A percentile compares a stretch with the other conserved stretches of the same genome.
Conservation (phyloP, 192 early-diverging fungal species). For the Podila horticola region DNA sequence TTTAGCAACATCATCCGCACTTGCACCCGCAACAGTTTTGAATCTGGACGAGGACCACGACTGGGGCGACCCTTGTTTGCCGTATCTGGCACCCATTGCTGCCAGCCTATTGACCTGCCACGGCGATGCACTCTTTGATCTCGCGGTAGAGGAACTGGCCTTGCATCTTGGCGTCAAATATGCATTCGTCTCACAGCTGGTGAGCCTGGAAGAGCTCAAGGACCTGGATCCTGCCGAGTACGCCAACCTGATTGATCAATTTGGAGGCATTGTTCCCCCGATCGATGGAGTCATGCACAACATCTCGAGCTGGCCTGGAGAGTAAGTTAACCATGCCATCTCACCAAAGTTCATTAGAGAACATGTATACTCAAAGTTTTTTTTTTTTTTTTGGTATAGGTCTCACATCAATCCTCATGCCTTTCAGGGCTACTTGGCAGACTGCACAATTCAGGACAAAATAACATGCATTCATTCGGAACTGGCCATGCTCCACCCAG, state of each 20-base stretch:
- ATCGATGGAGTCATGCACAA: slow-evolving; percentile 51
- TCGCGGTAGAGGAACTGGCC: slow-evolving; percentile 32
- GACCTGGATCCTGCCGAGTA: slow-evolving; percentile 49
- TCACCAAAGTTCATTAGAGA: too few relatives aligned
- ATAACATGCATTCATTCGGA: slow-evolving; percentile 23
- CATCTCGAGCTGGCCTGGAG: slow-evolving; percentile 48
- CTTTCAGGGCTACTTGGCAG: slow-evolving; percentile 46
- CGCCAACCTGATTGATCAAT: slow-evolving; percentile 40
- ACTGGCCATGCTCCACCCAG: slow-evolving; percentile 20
- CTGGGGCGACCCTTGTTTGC: slow-evolving; percentile 34
- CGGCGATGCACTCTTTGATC: slow-evolving; percentile 42
- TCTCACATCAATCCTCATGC: slow-evolving; percentile 46
- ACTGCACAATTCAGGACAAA: slow-evolving; percentile 49
- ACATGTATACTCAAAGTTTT: neutral
- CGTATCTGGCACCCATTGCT: slow-evolving; percentile 40
- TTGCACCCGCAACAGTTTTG: neutral
- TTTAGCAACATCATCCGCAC: neutral
- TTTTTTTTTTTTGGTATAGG: slow-evolving; percentile 1
- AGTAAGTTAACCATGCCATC: slow-evolving; percentile 8
- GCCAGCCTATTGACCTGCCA: slow-evolving; percentile 35
- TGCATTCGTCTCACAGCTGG: slow-evolving; percentile 43
- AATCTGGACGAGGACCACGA: slow-evolving; percentile 22
- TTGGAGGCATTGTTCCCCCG: slow-evolving; percentile 36
- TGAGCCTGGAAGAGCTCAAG: slow-evolving; percentile 48
- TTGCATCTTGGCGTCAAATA: slow-evolving; percentile 43